phyloP scores from a whole-genome alignment of 257 asterid genomes.

The Euphrasia confusa region DNA sequence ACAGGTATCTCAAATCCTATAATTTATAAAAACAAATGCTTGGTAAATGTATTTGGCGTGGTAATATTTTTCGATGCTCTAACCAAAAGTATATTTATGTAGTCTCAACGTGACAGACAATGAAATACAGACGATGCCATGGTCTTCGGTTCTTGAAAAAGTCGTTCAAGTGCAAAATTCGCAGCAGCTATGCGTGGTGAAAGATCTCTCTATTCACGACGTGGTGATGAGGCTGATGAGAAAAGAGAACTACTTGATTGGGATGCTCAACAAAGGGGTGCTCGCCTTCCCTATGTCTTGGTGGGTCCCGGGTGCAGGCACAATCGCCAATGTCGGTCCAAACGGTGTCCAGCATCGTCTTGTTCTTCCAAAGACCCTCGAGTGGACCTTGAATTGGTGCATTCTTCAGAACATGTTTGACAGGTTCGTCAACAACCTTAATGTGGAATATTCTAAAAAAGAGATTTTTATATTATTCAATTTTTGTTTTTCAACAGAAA shows the following conservation, averaged over 20 bases:
- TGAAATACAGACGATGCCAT: conserved; percentile 89
- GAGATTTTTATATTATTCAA: conserved; percentile 10
- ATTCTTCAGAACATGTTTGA: conserved; percentile 96
- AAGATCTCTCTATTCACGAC: conserved; percentile 85
- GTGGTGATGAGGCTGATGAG: conserved; percentile 92
- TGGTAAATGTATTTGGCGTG: conserved; percentile 5
- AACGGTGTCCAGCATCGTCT: conserved; percentile 51
- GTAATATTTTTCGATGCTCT: too few species aligned
- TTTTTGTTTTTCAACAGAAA: conserved; percentile 54
- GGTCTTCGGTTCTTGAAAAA: conserved; percentile 86
- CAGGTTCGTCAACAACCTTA: conserved; percentile 35
- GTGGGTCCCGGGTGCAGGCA: conserved; percentile 85
- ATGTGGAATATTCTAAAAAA: conserved; percentile 10
- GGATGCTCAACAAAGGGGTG: conserved; percentile 96
- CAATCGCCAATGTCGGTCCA: conserved; percentile 42
- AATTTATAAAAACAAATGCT: not conserved
- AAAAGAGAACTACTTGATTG: conserved; percentile 93
- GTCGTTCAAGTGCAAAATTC: conserved; percentile 61
- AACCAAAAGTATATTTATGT: conserved; percentile 30
- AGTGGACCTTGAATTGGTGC: conserved; percentile 97
- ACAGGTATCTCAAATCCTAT: conserved; percentile 47
- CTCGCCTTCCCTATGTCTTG: conserved; percentile 80
- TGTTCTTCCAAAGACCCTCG: conserved; percentile 81
- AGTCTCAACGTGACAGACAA: conserved; percentile 82
- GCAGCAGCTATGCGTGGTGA: conserved; percentile 72